Conservation (phyloP, 164 flowering plant species). For the Vitis rotundifolia region DNA sequence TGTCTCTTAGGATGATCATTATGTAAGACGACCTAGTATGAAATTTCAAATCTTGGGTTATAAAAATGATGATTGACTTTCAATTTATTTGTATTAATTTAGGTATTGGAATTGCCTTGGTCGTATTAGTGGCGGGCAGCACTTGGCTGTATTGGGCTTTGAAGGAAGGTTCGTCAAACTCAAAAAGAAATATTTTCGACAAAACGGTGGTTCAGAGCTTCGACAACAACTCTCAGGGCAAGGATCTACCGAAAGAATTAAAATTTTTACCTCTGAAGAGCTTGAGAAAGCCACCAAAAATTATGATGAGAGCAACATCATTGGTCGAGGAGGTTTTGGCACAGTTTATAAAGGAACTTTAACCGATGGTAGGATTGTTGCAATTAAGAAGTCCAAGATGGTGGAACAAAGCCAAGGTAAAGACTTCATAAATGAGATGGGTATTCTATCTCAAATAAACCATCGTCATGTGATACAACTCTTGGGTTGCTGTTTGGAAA, state of each 20-base stretch:
- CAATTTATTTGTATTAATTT: background rate
- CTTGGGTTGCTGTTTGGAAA: slow-evolving; percentile 48
- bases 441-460: slow-evolving; percentile 46
- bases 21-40: too few relatives aligned
- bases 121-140: background rate
- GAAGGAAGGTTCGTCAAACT: slow-evolving; percentile 31
- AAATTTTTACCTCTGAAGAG: slow-evolving; percentile 41
- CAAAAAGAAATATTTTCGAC: slow-evolving; percentile 36
- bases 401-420: slow-evolving; percentile 36
- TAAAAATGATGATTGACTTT: too few relatives aligned
- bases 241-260: slow-evolving; percentile 17
- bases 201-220: slow-evolving; percentile 48
- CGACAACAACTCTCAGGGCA: slow-evolving; percentile 31
- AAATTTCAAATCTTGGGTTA: background rate
- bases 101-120: slow-evolving; percentile 15
- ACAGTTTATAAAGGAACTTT: slow-evolving; percentile 43
- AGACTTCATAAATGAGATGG: slow-evolving; percentile 51
- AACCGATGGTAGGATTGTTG: slow-evolving; percentile 30
- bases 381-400: slow-evolving; percentile 49
- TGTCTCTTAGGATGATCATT: too few relatives aligned
- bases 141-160: slow-evolving; percentile 22
- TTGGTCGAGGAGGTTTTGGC: slow-evolving; percentile 51
- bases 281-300: slow-evolving; percentile 45
- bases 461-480: slow-evolving; percentile 49
- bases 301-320: slow-evolving; percentile 28